These are phyloP conservation scores for Venturia nashicola DNA, from an alignment of 2,329 filamentous ascomycete genomes.

Conservation along the genomic window DNA sequence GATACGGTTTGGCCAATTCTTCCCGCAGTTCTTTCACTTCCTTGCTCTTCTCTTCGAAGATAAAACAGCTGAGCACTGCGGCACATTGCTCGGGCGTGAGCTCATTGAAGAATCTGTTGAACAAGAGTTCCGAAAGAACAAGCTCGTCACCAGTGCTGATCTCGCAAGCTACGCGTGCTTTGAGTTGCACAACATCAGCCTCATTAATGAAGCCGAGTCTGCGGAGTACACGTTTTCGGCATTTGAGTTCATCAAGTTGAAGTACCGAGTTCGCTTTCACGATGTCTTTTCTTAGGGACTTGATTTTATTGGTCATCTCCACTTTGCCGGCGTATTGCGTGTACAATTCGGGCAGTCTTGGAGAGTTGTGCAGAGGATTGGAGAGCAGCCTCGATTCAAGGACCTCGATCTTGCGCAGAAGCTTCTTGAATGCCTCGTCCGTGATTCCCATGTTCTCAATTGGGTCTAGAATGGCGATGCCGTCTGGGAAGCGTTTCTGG, in stretches of 20 bases:
- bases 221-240: constrained; percentile 85
- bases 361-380: constrained; percentile 86
- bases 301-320: constrained; percentile 64
- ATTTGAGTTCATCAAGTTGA: constrained; percentile 92
- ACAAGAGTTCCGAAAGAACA: constrained; percentile 81
- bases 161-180: constrained; percentile 93
- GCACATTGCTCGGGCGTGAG: constrained; percentile 79
- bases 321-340: constrained; percentile 78
- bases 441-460: constrained; percentile 93
- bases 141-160: constrained; percentile 95
- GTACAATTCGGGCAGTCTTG: constrained; percentile 71
- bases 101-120: constrained; percentile 98
- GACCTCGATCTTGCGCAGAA: constrained; percentile 88
- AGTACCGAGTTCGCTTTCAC: constrained; percentile 73
- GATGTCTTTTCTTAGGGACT: constrained; percentile 79
- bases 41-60: constrained; percentile 92
- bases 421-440: constrained; percentile 86
- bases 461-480: constrained; percentile 77
- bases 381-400: constrained; percentile 79
- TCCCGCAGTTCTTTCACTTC: constrained; percentile 61
- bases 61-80: constrained; percentile 80
- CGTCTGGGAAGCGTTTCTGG: constrained; percentile 80
- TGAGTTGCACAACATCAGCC: constrained; percentile 86
- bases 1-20: constrained; percentile 73
- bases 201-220: constrained; percentile 95